Conservation (phyloP, 2,329 filamentous ascomycete species). For the Xylaria sp. region DNA sequence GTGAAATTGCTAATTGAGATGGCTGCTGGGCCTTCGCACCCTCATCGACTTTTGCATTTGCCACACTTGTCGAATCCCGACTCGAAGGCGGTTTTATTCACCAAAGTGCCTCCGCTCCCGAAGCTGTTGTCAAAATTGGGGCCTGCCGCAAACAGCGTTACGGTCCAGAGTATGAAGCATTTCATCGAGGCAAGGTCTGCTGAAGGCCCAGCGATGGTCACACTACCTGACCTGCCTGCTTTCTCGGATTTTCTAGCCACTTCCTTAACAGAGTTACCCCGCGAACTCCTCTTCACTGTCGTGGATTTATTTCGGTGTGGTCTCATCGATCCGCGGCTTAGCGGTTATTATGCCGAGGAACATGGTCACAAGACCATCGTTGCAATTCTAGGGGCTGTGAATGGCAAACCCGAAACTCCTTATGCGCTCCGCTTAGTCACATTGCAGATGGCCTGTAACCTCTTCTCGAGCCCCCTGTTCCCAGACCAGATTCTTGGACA, state of each 20-base stretch:
- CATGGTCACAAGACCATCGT: constrained; percentile 69
- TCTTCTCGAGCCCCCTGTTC: constrained; percentile 81
- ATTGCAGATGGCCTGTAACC: constrained; percentile 83
- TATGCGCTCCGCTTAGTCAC: constrained; percentile 87
- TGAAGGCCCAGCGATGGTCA: constrained; percentile 69
- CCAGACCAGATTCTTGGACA: constrained; percentile 68
- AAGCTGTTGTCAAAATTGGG: constrained; percentile 87
- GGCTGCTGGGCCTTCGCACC: constrained; percentile 75
- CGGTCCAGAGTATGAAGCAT: constrained; percentile 70
- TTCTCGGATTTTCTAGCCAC: constrained; percentile 71
- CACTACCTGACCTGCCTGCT: constrained; percentile 74
- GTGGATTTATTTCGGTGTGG: constrained; percentile 86
- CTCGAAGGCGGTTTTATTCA: constrained; percentile 75
- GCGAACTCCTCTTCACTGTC: constrained; percentile 77
- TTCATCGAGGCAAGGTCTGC: constrained; percentile 74
- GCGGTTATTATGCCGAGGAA: constrained; percentile 86
- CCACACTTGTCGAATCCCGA: constrained; percentile 74
- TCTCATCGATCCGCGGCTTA: constrained; percentile 80
- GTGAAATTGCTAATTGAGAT: constrained; percentile 78
- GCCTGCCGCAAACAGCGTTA: constrained; percentile 60
- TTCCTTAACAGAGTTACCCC: constrained; percentile 65
- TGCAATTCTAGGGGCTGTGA: constrained; percentile 69
- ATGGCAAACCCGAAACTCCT: constrained; percentile 67
- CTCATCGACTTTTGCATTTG: constrained; percentile 75
- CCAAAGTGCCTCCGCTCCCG: constrained; percentile 81